Conservation (phyloP, 148 eudicot species). For the Amaranthus palmeri region DNA sequence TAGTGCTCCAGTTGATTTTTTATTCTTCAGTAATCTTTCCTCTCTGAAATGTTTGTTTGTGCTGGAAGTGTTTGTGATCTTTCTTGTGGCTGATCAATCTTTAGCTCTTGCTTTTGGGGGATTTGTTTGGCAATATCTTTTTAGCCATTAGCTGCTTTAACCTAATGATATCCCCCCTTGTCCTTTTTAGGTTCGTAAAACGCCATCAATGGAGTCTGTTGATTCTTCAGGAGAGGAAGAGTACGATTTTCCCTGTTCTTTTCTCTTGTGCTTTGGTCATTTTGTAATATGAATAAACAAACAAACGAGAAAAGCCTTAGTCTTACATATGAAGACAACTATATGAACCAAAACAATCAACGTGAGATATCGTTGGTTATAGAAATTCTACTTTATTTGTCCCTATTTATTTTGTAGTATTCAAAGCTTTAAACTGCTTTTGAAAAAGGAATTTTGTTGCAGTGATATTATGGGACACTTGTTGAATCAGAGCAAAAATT, state of each 20-base stretch:
- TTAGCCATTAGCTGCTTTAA: conserved; percentile 7
- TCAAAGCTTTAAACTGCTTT: neutral
- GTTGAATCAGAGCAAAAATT: neutral
- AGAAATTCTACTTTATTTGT: no score
- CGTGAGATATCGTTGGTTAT: no score
- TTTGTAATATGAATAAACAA: no score
- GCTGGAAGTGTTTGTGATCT: neutral
- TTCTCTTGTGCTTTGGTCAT: neutral
- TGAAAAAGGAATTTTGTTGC: neutral
- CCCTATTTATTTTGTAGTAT: neutral
- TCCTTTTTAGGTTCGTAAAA: conserved; percentile 57
- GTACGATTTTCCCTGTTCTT: conserved; percentile 44
- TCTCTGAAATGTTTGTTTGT: neutral
- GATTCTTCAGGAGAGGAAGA: conserved; percentile 99
- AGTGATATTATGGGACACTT: neutral
- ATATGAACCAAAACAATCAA: no score
- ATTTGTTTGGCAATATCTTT: neutral
- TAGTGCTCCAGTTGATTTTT: neutral
- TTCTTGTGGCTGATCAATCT: neutral
- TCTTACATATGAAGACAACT: no score
- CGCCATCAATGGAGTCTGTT: conserved; percentile 81
- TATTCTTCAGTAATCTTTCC: neutral
- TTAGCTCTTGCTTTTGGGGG: neutral
- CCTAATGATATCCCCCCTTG: conserved; percentile 13
- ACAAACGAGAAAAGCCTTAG: no score